phyloP scores from a whole-genome alignment of 768 basidiomycete species.

The Grammothele lineata region DNA sequence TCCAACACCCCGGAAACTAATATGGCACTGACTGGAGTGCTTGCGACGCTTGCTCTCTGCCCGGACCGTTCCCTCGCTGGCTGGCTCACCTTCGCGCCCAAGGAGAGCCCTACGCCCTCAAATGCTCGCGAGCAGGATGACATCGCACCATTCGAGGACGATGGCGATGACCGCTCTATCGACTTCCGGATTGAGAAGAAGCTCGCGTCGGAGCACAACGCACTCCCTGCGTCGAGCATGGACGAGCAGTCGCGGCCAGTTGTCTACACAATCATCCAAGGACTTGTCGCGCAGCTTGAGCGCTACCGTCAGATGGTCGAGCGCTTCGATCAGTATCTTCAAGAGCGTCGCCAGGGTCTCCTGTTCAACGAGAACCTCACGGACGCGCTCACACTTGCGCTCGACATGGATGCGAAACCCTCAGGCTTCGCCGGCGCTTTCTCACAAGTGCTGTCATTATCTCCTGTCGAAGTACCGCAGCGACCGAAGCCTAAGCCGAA shows the following conservation, averaged over 20 bases:
- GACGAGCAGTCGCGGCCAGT: constrained; percentile 74
- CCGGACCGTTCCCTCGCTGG: constrained; percentile 83
- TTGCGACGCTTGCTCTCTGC: constrained; percentile 79
- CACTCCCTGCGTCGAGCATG: constrained; percentile 62
- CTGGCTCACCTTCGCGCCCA: constrained; percentile 73
- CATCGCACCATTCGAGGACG: constrained; percentile 34
- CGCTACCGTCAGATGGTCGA: constrained; percentile 70
- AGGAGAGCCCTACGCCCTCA: constrained; percentile 29
- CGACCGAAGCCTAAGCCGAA: constrained; percentile 39
- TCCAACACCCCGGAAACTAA: constrained; percentile 84
- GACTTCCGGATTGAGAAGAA: constrained; percentile 71
- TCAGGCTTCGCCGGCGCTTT: constrained; percentile 25
- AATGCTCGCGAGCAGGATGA: constrained; percentile 17
- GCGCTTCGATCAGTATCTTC: constrained; percentile 78
- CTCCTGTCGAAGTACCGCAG: constrained; percentile 23
- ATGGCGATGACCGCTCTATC: constrained; percentile 77
- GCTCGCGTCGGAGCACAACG: constrained; percentile 51
- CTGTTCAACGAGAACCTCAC: constrained; percentile 89
- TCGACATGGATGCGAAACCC: constrained; percentile 48
- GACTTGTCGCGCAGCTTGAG: constrained; percentile 78
- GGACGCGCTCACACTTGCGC: constrained; percentile 74
- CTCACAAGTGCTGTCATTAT: constrained; percentile 7
- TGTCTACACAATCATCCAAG: constrained; percentile 75
- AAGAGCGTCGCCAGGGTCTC: constrained; percentile 84
- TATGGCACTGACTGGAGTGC: constrained; percentile 78